Base-by-base conservation (phyloP, 352 stramenopile genomes). In the Aphanomyces cochlioides region DNA sequence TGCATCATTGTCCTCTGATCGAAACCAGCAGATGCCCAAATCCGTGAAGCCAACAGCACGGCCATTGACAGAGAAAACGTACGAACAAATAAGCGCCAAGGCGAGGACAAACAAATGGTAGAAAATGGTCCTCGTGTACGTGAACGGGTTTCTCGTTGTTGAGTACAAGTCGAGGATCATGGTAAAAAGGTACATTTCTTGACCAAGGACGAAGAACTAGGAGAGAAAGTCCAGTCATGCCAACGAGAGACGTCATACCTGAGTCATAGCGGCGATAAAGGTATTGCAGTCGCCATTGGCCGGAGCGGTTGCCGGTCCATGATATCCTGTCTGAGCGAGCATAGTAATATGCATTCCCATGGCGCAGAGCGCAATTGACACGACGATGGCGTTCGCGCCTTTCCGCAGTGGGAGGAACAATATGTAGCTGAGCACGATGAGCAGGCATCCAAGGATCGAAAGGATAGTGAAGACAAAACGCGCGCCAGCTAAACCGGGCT, bases 151-250 rank as follows among this genome's bases (percentile, higher is more conserved):
- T 77, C 92, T 90, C 81, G 85, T 94, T 43, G 84, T 91, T 74
- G 90, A 91, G 77, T 94, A 94, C 48, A 92, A 90, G 75, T 92
- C 82, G 75, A 90, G 91, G 53, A 87, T 87, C 56, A 96, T 78
- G 40, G 83, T 82, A 69, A 91, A 93, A 66, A 94, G 87, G 75
- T 93, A 96, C 13, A 94, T 78, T 60, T 96, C 86, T 47, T 92
- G 83, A 4, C 79, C 85, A 28, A 94, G 71, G 56, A 96, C 77
- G 69, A 82, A 79, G 15, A 92, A 69, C 68, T 96, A 87, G 0
- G 87, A 2, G 28, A 28, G 28, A 28, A 28, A 28, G 28, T 28
- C 28, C 28, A 28, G 28, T 28, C 28, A 28, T 28, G 28, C 28
- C 28, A 28, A 28, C 28, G 28, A 28, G 28, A 28, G 28, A 28